phyloP scores from a whole-genome alignment of 2,329 filamentous ascomycete genomes.

The Neonectria coccinea region DNA sequence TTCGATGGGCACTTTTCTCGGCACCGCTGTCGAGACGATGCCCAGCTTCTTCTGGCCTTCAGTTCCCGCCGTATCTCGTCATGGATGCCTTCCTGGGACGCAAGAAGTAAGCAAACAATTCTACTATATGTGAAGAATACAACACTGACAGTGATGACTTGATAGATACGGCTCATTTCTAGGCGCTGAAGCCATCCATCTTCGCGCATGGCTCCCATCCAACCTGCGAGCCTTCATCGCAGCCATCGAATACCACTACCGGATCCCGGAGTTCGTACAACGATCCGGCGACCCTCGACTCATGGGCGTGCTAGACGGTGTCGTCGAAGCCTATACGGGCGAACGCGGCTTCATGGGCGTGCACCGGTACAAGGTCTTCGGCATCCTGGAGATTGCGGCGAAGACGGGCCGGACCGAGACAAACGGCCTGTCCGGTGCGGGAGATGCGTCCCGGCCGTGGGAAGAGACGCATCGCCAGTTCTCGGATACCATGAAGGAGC shows the following conservation, averaged over 20 bases:
- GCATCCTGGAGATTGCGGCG: conserved; percentile 64
- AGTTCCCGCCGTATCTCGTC: conserved; percentile 64
- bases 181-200: conserved; percentile 63
- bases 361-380: conserved; percentile 69
- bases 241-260: conserved; percentile 65
- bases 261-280: conserved; percentile 65
- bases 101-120: conserved; percentile 46
- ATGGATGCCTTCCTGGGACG: conserved; percentile 68
- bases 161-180: conserved; percentile 61
- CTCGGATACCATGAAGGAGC: conserved; percentile 39
- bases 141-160: not conserved
- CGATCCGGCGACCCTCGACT: conserved; percentile 61
- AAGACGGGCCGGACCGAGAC: conserved; percentile 66
- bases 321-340: conserved; percentile 66
- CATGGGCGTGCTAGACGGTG: conserved; percentile 65
- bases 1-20: conserved; percentile 64
- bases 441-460: conserved; percentile 47
- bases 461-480: conserved; percentile 39
- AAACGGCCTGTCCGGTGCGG: conserved; percentile 62
- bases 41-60: conserved; percentile 63
- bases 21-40: conserved; percentile 62
- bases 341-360: conserved; percentile 68
- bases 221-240: conserved; percentile 67
- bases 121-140: accelerated
- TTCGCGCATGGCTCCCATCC: conserved; percentile 65